Base-by-base conservation (phyloP, 2,329 filamentous ascomycete genomes). In the Trichoderma sp. region DNA sequence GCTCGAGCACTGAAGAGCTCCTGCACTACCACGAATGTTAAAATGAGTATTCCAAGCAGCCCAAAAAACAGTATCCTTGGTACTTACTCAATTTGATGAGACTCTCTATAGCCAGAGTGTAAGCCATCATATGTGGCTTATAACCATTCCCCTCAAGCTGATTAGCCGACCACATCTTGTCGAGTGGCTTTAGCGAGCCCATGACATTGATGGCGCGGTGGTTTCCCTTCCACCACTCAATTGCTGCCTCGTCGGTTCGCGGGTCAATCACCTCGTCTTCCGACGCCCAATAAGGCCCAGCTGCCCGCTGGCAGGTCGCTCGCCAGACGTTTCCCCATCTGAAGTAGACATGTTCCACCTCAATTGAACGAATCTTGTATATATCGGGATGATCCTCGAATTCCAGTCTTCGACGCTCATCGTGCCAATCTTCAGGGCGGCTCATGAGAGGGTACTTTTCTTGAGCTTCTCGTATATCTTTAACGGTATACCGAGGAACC, bases 71-170 rank as follows among this genome's bases (percentile, higher is more conserved):
- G 8, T n/a, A n/a, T 10, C 39, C 4, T 49, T 65, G 58, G 75
- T 58, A 73, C 76, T 74, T 68, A 79, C 78, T 37, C 60, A 74
- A 54, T 21, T 18, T n/a, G 30, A 59, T 68, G 16, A 75, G 59
- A 1, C 68, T 69, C 7, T 37, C 61, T 3, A 73, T 2, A 63
- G 68, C 28, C 67, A 71, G n/a, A 59, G 59, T 18, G 70, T 70
- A n/a, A 70, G 64, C 37, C 70, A 75, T 3, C 68, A 18, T 51
- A 66, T 58, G 39, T 21, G 16, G 37, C 7, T 49, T 58, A 6
- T 60, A 4, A 58, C 21, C 3, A 16, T 18, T 51, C 1, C 69
- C 70, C 2, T 60, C 58, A 59, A 75, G 74, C 21, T 73, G 74
- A 26, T 70, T 72, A 1, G 66, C 70, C 0, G 49, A 66, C 67